Base-by-base conservation (phyloP, 106 monocot species). In the Dioscorea zingiberensis region DNA sequence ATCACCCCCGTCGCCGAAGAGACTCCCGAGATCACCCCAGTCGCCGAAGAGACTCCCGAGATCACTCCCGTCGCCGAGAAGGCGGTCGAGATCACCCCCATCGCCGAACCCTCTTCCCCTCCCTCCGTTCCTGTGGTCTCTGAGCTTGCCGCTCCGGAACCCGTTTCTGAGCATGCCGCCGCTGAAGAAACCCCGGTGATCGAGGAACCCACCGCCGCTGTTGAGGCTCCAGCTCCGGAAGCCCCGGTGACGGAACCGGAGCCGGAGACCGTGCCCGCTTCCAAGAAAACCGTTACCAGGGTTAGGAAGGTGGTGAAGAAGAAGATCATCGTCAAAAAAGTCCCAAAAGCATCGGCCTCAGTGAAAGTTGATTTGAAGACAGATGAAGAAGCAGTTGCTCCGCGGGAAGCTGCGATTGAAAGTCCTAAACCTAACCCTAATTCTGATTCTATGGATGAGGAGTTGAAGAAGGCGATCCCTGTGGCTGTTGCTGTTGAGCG, bases 301-400 rank as follows among this genome's bases (percentile, higher is more conserved):
- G 78, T 71, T 51, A 74, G 38, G 53, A 80, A 80, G 70, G 64
- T 77, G 26, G 57, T 80, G 2, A 80, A 71, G 79, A 87, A 74
- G 77, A 77, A 68, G 28, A 71, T 84, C 56, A 58, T 87, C 24
- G 79, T 77, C 54, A 87, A 72, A 24, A 47, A 66, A 19, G 74
- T 81, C 4, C 85, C 81, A 2, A 78, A 86, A 68, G 63, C 57
- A 3, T 24, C 71, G 8, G 25, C 48, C 10, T 44, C 64, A 1
- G 51, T 65, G 2, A 70, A 63, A 62, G 64, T 63, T 13, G 51
- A 18, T 51, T 0, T 51, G 51, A 4, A 51, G 15, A 19, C 19
- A 21, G 74, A 49, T 0, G 49, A 48, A 17, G 62, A 59, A 25
- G 73, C 18, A 7, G 49, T 27, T n/a, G 54, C 12, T 7, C 25